Percentiles rank a stretch among this genome's conserved stretches.
Conservation (phyloP, 371 early-diverging fungal genomes). For the Actinomortierella ambigua region DNA sequence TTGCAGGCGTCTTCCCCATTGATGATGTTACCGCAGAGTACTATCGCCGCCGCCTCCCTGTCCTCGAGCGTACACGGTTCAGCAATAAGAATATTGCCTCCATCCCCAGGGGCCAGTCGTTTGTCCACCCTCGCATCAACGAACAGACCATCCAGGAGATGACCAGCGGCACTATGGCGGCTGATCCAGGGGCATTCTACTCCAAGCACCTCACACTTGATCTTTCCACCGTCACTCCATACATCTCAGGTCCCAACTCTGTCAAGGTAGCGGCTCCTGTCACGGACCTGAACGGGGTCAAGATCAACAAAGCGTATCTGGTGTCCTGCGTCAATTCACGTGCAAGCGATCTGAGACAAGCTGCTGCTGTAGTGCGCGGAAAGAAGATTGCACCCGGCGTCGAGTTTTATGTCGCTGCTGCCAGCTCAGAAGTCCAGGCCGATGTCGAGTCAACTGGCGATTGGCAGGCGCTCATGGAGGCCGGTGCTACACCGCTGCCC, state of each 20-base stretch:
- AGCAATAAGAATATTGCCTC: conserved; percentile 54
- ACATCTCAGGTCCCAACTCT: conserved; percentile 92
- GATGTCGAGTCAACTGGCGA: conserved; percentile 86
- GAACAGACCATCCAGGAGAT: conserved; percentile 60
- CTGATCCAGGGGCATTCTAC: conserved; percentile 78
- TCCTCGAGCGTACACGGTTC: conserved; percentile 59
- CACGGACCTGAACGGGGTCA: conserved; percentile 70
- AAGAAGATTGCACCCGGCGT: conserved; percentile 82
- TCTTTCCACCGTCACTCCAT: conserved; percentile 83
- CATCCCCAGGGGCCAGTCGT: conserved; percentile 47
- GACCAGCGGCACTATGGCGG: conserved; percentile 55
- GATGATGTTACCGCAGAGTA: conserved; percentile 79
- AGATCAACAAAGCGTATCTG: conserved; percentile 94
- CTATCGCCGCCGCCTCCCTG: conserved; percentile 68
- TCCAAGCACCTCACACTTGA: conserved; percentile 88
- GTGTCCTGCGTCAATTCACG: conserved; percentile 95
- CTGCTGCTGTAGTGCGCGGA: conserved; percentile 83
- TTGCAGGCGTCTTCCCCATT: conserved; percentile 95
- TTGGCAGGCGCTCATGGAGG: conserved; percentile 85
- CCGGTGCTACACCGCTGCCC: conserved; percentile 90
- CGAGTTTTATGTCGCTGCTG: conserved; percentile 96
- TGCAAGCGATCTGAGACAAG: conserved; percentile 82
- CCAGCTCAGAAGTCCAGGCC: conserved; percentile 86
- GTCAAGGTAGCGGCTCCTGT: conserved; percentile 91
- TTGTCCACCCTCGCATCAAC: conserved; percentile 79